phyloP scores from a whole-genome alignment of 1,284 basidiomycete genomes.

The Fomitopsis betulina region DNA sequence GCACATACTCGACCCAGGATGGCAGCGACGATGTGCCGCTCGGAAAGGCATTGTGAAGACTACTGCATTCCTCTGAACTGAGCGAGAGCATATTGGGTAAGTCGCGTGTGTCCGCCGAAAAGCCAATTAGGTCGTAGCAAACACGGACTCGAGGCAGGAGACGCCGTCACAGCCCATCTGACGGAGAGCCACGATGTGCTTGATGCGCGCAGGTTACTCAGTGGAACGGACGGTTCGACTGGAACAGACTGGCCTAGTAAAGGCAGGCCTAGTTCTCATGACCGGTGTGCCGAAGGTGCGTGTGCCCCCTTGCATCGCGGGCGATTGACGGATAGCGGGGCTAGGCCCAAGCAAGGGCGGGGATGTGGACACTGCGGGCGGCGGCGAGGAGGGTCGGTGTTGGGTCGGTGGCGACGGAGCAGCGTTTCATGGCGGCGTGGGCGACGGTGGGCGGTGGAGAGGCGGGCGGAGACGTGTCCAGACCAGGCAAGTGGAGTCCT shows the following conservation, averaged over 20 bases:
- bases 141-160: background rate
- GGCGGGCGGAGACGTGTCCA: background rate
- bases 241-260: background rate
- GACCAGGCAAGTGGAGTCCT: constrained; percentile 3
- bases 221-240: background rate
- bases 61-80: background rate
- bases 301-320: background rate
- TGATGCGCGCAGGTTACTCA: background rate
- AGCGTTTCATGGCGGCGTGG: background rate
- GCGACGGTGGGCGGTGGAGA: background rate
- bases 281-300: background rate
- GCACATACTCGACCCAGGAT: background rate
- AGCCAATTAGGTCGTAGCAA: background rate
- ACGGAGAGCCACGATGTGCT: background rate
- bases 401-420: background rate
- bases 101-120: background rate
- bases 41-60: too few species aligned
- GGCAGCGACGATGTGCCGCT: background rate
- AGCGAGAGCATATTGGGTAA: too few species aligned
- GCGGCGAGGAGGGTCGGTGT: background rate
- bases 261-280: constrained; percentile 1
- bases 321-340: background rate
- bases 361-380: background rate
- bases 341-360: background rate
- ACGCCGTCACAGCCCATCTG: background rate